Base-by-base conservation (phyloP, 176 grass and related monocot species). In the Saccharum spontaneum region DNA sequence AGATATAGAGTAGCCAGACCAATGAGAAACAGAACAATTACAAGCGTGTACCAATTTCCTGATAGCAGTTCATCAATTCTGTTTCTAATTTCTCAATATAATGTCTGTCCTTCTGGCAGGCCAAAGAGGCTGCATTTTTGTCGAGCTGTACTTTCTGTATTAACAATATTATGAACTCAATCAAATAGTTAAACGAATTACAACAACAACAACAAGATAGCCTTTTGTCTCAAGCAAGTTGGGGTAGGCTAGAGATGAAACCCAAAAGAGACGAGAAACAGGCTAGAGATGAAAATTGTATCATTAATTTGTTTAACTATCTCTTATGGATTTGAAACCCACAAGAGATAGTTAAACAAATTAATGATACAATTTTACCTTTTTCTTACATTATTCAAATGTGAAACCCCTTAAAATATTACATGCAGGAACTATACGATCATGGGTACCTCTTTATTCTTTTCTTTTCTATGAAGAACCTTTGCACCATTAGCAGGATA, bases 11-110 rank as follows among this genome's bases (percentile, higher is more conserved):
- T 49, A 70, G 50, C 22, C 76, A 82, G 30, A 50, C n/a, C 36
- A 89, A 68, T 8, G 73, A 46, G 59, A 87, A 46, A 86, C 69
- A 72, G 38, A 67, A 82, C 28, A 78, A 68, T 73, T 76, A 70
- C 34, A 73, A 73, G 12, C 64, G 63, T 67, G 55, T 90, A 98
- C 96, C 93, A 87, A 98, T 98, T 84, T 98, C 93, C 80, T 98
- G 96, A 54, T 88, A 92, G 88, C 93, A 95, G 76, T 92, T 95
- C 37, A 64, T 87, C 84, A 98, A 38, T n/a, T 98, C 93, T 41
- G 71, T 86, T 86, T 95, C 91, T 84, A 98, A 82, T 86, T 94
- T 87, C 73, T 90, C 89, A 24, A 92, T 82, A 60, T 92, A 87
- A 41, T 80, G 87, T 41, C 68, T 92, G 74, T 98, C 93, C 75